These are phyloP conservation scores for Phytophthora macrochlamydospora DNA, from an alignment of 352 stramenopile species.

Conservation along the genomic window DNA sequence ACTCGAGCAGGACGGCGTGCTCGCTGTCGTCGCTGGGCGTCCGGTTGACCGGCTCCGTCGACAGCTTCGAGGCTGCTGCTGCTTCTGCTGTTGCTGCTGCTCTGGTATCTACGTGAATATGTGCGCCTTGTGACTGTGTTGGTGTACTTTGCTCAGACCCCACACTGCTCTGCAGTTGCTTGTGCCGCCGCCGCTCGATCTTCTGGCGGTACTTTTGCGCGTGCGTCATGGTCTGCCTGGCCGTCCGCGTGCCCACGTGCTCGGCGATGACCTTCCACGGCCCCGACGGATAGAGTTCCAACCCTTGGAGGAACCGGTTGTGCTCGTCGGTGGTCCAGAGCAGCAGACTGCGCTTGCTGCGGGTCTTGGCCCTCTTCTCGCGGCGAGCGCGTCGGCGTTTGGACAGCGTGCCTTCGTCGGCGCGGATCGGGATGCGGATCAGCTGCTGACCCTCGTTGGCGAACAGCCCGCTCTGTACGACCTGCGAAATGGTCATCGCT, in stretches of 20 bases:
- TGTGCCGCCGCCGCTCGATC: slow-evolving; percentile 22
- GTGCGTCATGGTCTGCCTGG: slow-evolving; percentile 42
- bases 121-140: no score
- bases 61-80: neutral
- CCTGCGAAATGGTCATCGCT: slow-evolving; percentile 24
- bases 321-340: slow-evolving; percentile 46
- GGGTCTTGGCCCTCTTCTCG: slow-evolving; percentile 4
- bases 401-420: slow-evolving; percentile 2
- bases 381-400: slow-evolving; percentile 17
- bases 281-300: slow-evolving; percentile 35
- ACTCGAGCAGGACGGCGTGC: slow-evolving; percentile 23
- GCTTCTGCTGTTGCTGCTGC: neutral
- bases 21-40: slow-evolving; percentile 11
- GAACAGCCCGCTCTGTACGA: slow-evolving; percentile 27
- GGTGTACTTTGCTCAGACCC: neutral
- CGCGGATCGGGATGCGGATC: slow-evolving; percentile 27
- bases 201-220: slow-evolving; percentile 47
- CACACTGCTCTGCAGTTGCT: slow-evolving; percentile 14
- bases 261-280: slow-evolving; percentile 36
- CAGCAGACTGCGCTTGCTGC: slow-evolving; percentile 24
- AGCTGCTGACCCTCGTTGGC: slow-evolving; percentile 25
- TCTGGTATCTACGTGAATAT: neutral
- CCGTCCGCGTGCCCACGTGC: slow-evolving; percentile 29
- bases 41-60: neutral
- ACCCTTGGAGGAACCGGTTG: slow-evolving; percentile 38